These are phyloP conservation scores for Dryadomyces sulphureus DNA, from an alignment of 2,329 filamentous ascomycete genomes.

Conservation along the genomic window DNA sequence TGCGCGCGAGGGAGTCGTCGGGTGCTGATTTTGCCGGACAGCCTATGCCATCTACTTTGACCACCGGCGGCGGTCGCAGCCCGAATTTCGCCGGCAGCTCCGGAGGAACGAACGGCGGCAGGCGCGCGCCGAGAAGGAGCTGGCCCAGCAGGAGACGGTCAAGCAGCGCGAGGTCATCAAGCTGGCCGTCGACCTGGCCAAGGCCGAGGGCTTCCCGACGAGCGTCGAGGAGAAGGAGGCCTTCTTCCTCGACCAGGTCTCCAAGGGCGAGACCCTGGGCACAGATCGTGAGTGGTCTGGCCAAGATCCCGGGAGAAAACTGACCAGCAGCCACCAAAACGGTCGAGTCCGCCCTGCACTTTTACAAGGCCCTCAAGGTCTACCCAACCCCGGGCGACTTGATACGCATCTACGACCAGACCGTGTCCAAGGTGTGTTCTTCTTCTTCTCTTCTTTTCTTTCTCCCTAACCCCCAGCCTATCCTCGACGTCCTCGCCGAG, in stretches of 20 bases:
- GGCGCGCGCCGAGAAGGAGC: conserved; percentile 56
- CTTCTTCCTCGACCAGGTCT: conserved; percentile 94
- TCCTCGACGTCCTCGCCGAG: conserved; percentile 90
- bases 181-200: conserved; percentile 61
- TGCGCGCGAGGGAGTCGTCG: no score
- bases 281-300: conserved; percentile 52
- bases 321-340: conserved; percentile 41
- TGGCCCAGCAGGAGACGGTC: conserved; percentile 48
- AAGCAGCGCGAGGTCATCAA: conserved; percentile 63
- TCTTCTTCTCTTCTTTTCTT: neutral
- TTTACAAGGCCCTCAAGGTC: conserved; percentile 98
- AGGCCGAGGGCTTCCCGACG: conserved; percentile 80
- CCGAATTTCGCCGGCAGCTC: conserved; percentile 51
- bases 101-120: conserved; percentile 64
- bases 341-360: conserved; percentile 79
- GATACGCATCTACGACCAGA: conserved; percentile 97
- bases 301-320: neutral
- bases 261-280: conserved; percentile 70
- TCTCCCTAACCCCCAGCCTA: conserved; percentile 38
- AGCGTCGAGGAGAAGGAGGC: conserved; percentile 87
- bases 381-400: conserved; percentile 88
- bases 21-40: no score
- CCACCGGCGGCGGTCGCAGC: conserved; percentile 46
- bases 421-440: conserved; percentile 67
- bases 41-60: conserved; percentile 57